Conservation (phyloP, 176 grass and related monocot species). For the Oryza glaberrima region DNA sequence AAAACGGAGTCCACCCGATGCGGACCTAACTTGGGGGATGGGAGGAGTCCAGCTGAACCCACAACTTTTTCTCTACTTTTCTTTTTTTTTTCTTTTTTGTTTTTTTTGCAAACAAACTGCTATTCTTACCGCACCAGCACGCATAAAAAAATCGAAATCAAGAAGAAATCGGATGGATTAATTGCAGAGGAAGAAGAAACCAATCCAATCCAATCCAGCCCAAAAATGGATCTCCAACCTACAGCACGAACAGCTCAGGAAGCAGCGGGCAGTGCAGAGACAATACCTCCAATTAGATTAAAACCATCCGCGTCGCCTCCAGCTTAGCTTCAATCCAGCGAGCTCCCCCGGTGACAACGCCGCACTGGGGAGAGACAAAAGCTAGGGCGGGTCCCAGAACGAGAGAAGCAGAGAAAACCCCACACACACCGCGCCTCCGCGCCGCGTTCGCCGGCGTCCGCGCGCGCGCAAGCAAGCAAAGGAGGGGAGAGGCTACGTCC, state of each 20-base stretch:
- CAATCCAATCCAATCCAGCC: neutral
- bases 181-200: neutral
- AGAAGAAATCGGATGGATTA: neutral
- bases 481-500: neutral
- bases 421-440: neutral
- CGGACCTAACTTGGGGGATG: neutral
- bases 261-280: neutral
- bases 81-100: neutral
- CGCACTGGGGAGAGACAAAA: too few species aligned
- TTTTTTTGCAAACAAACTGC: neutral
- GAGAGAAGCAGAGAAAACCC: neutral
- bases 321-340: neutral
- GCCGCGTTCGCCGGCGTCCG: neutral
- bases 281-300: neutral
- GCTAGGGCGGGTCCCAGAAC: neutral
- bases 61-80: neutral
- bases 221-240: neutral
- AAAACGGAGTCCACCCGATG: conserved; percentile 3
- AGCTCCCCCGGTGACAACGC: too few species aligned
- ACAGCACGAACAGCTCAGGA: neutral
- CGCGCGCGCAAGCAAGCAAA: neutral
- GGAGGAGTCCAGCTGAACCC: neutral
- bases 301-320: neutral
- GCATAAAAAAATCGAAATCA: neutral
- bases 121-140: neutral